These are phyloP conservation scores for Pythium oligandrum DNA, from an alignment of 352 stramenopile genomes.

Conservation along the genomic window DNA sequence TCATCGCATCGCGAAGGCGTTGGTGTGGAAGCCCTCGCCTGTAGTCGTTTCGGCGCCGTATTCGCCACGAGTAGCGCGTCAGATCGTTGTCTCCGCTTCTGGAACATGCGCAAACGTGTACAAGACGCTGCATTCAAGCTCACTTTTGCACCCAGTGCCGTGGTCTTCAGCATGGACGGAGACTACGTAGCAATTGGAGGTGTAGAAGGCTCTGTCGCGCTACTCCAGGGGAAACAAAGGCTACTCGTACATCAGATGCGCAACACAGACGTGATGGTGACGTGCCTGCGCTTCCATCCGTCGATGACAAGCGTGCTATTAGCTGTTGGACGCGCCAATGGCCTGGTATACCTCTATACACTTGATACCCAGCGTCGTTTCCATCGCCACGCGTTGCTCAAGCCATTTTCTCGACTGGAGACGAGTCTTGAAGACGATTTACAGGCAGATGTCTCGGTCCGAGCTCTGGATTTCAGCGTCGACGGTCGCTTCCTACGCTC, in stretches of 20 bases:
- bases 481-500: constrained; percentile 56
- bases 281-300: constrained; percentile 43
- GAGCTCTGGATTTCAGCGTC: constrained; percentile 60
- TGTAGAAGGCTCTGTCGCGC: constrained; percentile 46
- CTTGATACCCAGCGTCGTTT: constrained; percentile 33
- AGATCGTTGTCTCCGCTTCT: constrained; percentile 42
- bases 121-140: constrained; percentile 22
- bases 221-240: constrained; percentile 19
- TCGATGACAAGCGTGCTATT: constrained; percentile 27
- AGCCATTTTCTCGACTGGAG: constrained; percentile 23
- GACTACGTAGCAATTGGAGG: constrained; percentile 54
- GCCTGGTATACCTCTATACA: constrained; percentile 68
- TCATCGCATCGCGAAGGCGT: constrained; percentile 18
- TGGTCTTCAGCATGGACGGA: constrained; percentile 39
- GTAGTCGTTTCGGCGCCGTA: constrained; percentile 24
- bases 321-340: constrained; percentile 51
- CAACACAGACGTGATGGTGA: constrained; percentile 43
- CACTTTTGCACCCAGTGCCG: constrained; percentile 20
- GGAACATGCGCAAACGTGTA: constrained; percentile 48
- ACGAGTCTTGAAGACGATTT: no score
- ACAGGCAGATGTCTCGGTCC: constrained; percentile 10
- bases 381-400: constrained; percentile 50
- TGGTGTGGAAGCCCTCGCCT: constrained; percentile 19
- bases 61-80: constrained; percentile 48
- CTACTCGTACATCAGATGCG: constrained; percentile 33